phyloP scores from a whole-genome alignment of 306 rosid genomes.

The Abrus precatorius region DNA sequence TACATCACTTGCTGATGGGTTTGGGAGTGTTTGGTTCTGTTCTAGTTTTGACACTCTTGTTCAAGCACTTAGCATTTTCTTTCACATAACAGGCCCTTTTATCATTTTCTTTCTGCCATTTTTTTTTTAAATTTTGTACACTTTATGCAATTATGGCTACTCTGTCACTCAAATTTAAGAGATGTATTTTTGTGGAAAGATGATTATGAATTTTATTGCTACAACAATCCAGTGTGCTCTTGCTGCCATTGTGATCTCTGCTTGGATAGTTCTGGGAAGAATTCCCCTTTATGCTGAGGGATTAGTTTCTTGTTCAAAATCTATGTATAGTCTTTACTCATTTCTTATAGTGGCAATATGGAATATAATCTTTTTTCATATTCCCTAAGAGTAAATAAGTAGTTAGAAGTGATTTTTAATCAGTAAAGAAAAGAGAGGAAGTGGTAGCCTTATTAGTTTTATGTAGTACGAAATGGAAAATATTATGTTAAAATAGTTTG shows the following conservation, averaged over 20 bases:
- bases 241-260: slow-evolving; percentile 96
- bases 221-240: slow-evolving; percentile 75
- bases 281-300: slow-evolving; percentile 34
- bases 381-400: neutral
- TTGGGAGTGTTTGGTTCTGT: slow-evolving; percentile 61
- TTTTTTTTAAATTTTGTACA: no score
- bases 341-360: no score
- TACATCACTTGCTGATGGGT: slow-evolving; percentile 59
- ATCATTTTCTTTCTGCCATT: no score
- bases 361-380: no score
- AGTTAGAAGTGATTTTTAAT: slow-evolving; percentile 19
- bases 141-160: no score
- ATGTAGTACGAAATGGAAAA: slow-evolving; percentile 31
- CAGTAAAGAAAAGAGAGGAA: neutral
- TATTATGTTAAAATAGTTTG: slow-evolving; percentile 21
- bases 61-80: slow-evolving; percentile 60
- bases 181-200: no score
- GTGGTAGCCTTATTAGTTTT: slow-evolving; percentile 23
- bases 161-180: no score
- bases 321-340: neutral
- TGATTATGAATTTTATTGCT: slow-evolving; percentile 56
- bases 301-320: slow-evolving; percentile 37
- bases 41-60: slow-evolving; percentile 65
- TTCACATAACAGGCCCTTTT: no score
- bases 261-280: slow-evolving; percentile 94